Conservation (phyloP, 768 basidiomycete species). For the Pisolithus microcarpus region DNA sequence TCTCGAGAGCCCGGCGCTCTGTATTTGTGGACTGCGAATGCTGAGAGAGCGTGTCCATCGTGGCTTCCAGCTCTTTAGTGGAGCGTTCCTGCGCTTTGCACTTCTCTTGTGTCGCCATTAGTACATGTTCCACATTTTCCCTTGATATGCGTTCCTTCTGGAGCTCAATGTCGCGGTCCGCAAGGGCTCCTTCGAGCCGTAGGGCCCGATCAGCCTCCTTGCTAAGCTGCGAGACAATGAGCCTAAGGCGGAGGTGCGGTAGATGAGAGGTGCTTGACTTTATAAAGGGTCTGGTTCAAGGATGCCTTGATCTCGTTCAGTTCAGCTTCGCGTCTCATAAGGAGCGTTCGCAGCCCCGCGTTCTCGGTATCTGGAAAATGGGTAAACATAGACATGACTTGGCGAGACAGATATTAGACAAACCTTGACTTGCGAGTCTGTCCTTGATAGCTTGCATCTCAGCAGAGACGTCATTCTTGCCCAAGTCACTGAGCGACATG, state of each 20-base stretch:
- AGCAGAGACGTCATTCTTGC: constrained; percentile 34
- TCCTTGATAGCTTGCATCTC: constrained; percentile 32
- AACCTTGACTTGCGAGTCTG: constrained; percentile 31
- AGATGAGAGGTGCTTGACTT: constrained; percentile 20
- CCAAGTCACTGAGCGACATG: constrained; percentile 35
- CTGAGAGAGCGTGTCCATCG: constrained; percentile 47
- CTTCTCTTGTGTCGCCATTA: constrained; percentile 42
- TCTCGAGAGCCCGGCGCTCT: constrained; percentile 41
- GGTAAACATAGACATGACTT: constrained; percentile 3
- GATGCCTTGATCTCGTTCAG: constrained; percentile 27
- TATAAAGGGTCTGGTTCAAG: constrained; percentile 30
- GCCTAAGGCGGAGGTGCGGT: neutral
- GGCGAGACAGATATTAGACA: constrained; percentile 1
- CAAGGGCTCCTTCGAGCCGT: constrained; percentile 45
- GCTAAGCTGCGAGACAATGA: constrained; percentile 38
- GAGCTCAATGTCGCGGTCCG: constrained; percentile 47
- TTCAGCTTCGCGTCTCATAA: constrained; percentile 32
- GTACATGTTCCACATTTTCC: constrained; percentile 46
- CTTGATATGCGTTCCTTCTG: constrained; percentile 45
- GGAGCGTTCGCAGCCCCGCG: constrained; percentile 27
- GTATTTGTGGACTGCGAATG: constrained; percentile 41
- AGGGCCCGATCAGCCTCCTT: constrained; percentile 50
- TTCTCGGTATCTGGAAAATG: constrained; percentile 27
- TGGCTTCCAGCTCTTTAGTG: constrained; percentile 47
- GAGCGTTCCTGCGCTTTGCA: constrained; percentile 45